Evolutionary conservation across 164 flowering plant genomes (phyloP).

Genomic region (Brasenia schreberi): DNA sequence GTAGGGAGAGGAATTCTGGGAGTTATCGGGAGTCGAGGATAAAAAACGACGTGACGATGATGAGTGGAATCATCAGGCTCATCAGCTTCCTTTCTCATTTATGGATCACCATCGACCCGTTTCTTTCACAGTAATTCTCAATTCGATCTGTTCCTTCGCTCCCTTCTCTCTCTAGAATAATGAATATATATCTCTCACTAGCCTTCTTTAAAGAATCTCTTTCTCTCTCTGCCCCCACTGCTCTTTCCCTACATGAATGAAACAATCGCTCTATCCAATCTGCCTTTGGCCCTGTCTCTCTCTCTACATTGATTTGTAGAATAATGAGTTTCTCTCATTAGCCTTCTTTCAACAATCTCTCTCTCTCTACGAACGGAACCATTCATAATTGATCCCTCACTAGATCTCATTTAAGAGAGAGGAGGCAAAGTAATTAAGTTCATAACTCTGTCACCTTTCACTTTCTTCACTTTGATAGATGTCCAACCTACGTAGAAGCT

Average conservation of each 20-base stretch:
- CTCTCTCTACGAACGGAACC: background rate
- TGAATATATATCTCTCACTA: background rate
- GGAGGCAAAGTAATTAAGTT: no score
- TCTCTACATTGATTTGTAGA: background rate
- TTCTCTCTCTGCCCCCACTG: constrained; percentile 1
- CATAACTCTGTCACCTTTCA: no score
- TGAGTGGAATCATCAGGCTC: constrained; percentile 44
- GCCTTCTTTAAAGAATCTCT: background rate
- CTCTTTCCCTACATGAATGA: background rate
- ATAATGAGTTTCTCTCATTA: background rate
- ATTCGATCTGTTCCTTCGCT: constrained; percentile 48
- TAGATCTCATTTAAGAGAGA: no score
- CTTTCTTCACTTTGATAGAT: no score
- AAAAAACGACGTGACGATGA: constrained; percentile 80
- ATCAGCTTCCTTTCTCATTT: constrained; percentile 30
- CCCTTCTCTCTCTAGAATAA: constrained; percentile 1
- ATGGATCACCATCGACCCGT: constrained; percentile 41
- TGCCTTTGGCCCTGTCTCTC: background rate
- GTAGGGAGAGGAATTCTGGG: constrained; percentile 62
- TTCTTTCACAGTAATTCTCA: constrained; percentile 70
- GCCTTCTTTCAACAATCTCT: background rate
- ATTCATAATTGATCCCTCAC: no score
- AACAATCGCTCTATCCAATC: background rate
- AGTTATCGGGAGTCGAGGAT: constrained; percentile 43
- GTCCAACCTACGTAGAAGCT: background rate